phyloP scores from a whole-genome alignment of 768 basidiomycete species.

The Panaeolus cyanescens region DNA sequence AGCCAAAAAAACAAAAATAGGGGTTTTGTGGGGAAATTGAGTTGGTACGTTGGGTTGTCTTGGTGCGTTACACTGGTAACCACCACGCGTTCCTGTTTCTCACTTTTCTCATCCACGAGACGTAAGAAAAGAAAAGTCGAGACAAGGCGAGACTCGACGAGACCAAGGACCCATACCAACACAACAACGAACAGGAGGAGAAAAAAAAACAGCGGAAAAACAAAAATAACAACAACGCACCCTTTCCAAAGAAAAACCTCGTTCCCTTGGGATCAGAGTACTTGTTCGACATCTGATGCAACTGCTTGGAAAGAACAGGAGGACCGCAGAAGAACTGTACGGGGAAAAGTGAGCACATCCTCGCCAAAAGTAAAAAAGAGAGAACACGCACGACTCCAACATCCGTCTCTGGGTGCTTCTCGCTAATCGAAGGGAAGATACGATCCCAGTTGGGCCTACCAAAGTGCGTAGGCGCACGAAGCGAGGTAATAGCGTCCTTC shows the following conservation, averaged over 20 bases:
- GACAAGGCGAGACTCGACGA: not conserved
- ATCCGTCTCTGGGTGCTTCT: conserved; percentile 87
- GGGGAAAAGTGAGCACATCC: not conserved
- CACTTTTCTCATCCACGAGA: too few relatives aligned
- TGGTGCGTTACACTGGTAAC: too few relatives aligned
- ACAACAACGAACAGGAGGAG: not conserved
- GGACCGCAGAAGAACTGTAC: conserved; percentile 87
- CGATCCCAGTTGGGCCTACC: conserved; percentile 88
- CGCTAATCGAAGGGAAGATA: conserved; percentile 69
- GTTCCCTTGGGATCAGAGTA: conserved; percentile 79
- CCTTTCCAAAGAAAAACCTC: conserved; percentile 90
- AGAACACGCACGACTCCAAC: conserved; percentile 74
- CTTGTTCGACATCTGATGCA: conserved; percentile 84
- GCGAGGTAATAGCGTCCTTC: conserved; percentile 85
- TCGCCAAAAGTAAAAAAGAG: not conserved
- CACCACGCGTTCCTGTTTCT: too few relatives aligned
- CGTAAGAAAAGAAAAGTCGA: too few relatives aligned
- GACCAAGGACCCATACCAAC: not conserved
- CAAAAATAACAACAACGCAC: conserved; percentile 37
- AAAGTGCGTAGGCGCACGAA: conserved; percentile 92
- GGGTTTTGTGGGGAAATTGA: too few relatives aligned
- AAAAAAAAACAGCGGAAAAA: not conserved
- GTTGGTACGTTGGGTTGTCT: too few relatives aligned
- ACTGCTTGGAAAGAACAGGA: conserved; percentile 60
- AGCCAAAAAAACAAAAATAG: too few relatives aligned